Conservation (phyloP, 2,329 filamentous ascomycete genomes). For the Colletotrichum sp. region DNA sequence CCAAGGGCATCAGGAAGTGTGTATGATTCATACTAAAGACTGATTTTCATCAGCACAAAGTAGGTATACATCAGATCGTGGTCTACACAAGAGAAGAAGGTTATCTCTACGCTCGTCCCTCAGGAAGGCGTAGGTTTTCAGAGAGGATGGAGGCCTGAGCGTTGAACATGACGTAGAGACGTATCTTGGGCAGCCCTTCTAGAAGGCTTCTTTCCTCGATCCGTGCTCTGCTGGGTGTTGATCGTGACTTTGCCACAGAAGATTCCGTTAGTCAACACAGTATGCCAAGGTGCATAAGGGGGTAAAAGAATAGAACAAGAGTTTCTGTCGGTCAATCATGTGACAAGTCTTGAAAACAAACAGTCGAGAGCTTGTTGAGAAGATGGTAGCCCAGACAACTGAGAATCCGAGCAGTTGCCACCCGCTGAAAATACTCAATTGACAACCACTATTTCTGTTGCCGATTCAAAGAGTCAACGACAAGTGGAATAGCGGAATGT, state of each 20-base stretch:
- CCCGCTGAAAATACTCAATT: neutral
- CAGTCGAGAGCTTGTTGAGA: neutral
- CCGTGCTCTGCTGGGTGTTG: neutral
- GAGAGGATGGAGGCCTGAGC: neutral
- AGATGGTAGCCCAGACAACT: neutral
- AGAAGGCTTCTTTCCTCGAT: neutral
- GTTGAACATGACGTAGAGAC: neutral
- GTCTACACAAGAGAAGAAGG: neutral
- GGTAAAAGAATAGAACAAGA: neutral
- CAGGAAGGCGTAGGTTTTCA: neutral
- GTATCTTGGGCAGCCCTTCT: neutral
- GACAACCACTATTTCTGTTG: neutral
- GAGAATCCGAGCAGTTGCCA: neutral
- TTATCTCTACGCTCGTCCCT: neutral
- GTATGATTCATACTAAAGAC: neutral
- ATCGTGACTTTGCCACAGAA: accelerated
- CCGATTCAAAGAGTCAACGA: neutral
- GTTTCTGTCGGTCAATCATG: neutral
- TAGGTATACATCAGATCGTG: neutral
- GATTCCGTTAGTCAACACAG: neutral
- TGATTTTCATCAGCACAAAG: neutral
- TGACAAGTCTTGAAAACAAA: neutral
- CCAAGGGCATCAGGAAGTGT: neutral
- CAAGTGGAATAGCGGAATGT: neutral
- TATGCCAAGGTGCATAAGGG: neutral